Evolutionary conservation across 2,329 filamentous ascomycete species (phyloP).

Genomic region (Tolypocladium paradoxum): DNA sequence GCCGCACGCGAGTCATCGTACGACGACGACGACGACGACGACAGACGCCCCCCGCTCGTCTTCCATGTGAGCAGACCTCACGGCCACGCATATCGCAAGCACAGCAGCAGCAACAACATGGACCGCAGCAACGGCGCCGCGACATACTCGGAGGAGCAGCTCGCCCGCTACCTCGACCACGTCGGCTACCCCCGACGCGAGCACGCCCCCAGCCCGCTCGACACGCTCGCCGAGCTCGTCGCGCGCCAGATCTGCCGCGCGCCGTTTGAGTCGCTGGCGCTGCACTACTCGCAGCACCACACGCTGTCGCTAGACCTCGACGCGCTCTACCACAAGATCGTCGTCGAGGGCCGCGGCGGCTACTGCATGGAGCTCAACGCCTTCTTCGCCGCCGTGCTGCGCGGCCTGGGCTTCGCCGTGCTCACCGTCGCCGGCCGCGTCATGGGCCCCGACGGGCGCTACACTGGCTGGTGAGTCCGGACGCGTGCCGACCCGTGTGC

Average conservation of each 20-base stretch:
- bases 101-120: not conserved
- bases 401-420: slow-evolving; percentile 35
- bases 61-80: not conserved
- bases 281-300: slow-evolving; percentile 36
- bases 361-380: slow-evolving; percentile 43
- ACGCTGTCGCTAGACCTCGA: slow-evolving; percentile 26
- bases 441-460: slow-evolving; percentile 7
- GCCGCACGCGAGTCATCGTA: no score
- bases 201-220: slow-evolving; percentile 13
- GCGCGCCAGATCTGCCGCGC: slow-evolving; percentile 34
- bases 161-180: slow-evolving; percentile 17
- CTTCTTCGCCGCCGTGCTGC: slow-evolving; percentile 35
- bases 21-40: no score
- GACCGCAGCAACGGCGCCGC: not conserved
- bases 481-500: no score
- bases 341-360: slow-evolving; percentile 33
- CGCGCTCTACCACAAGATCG: slow-evolving; percentile 32
- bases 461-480: slow-evolving; percentile 15
- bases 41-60: no score
- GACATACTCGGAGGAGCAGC: slow-evolving; percentile 13
- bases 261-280: slow-evolving; percentile 42
- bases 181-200: slow-evolving; percentile 14
- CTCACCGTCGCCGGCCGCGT: slow-evolving; percentile 39
- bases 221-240: slow-evolving; percentile 20
- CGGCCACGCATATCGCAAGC: no score